Percentiles rank a stretch among this genome's conserved stretches.
These are phyloP conservation scores for Gloeostereum incarnatum DNA, from an alignment of 768 basidiomycete genomes.

Conservation along the genomic window DNA sequence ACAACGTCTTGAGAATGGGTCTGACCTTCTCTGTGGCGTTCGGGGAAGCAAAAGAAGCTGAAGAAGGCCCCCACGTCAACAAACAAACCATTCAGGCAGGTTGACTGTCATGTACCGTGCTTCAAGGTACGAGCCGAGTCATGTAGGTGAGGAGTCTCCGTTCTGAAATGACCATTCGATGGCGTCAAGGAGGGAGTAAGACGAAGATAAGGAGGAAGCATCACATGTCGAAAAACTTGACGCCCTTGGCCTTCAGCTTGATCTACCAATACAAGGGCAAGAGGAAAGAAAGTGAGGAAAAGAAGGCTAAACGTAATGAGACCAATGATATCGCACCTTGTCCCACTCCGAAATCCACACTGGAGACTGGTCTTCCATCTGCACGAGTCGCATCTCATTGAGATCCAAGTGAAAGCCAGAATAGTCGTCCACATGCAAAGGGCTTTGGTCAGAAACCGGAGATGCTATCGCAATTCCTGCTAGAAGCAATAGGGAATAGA, in stretches of 20 bases:
- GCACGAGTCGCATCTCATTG: constrained; percentile 61
- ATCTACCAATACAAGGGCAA: constrained; percentile 36
- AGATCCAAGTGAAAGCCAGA: constrained; percentile 70
- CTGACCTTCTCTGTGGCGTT: constrained; percentile 52
- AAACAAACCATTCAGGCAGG: constrained; percentile 31
- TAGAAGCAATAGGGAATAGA: constrained; percentile 1
- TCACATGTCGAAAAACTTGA: constrained; percentile 86
- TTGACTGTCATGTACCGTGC: no score
- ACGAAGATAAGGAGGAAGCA: constrained; percentile 10
- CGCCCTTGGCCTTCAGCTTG: constrained; percentile 62
- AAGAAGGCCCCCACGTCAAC: constrained; percentile 17
- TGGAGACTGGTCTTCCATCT: constrained; percentile 60
- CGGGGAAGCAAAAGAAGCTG: constrained; percentile 49
- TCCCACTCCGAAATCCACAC: constrained; percentile 86
- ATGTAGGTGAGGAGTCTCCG: no score
- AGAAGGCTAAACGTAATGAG: constrained; percentile 3
- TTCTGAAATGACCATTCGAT: constrained; percentile 7
- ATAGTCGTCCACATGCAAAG: constrained; percentile 25
- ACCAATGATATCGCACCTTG: constrained; percentile 43
- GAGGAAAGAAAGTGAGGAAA: constrained; percentile 5
- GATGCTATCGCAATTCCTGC: constrained; percentile 24
- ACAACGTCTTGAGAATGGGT: constrained; percentile 57
- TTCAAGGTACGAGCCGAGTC: no score
- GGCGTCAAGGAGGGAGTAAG: constrained; percentile 8
- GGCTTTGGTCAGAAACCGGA: constrained; percentile 31